Evolutionary conservation across 1,284 basidiomycete species (phyloP), one percentile per base, ranked within the genome.

Genomic region (Meripilus lineatus): DNA sequence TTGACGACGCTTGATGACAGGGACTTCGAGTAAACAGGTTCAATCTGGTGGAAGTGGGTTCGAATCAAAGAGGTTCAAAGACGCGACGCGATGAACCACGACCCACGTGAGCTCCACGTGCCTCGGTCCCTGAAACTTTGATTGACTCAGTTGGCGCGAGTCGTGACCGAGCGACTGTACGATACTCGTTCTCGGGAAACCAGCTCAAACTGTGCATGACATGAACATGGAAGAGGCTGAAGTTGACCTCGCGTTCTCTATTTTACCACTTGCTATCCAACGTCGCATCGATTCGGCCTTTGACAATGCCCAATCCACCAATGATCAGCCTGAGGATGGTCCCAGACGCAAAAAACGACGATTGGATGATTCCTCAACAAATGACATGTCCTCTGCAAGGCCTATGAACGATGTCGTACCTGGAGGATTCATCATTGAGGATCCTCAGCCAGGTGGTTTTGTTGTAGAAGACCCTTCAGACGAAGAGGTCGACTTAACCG

Each of bases 281-380:
- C 42, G 32, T n/a, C 56, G 55, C 13, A 59, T 63, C 24, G 61
- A 63, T 40, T 42, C 42, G 17, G 60, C 59, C 1, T 58, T 63
- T 33, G 56, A 61, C 34, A n/a, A 32, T 18, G 58, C 47, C 7
- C 18, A 47, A 24, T 22, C 32, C 15, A 33, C 10, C 28, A 30
- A n/a, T n/a, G 21, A 34, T n/a, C 24, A 21, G n/a, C 15, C 5
- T 18, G 10, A 11, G 24, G 23, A 20, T 25, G 17, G 32, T 15
- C 15, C 22, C 5, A 1, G n/a, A 14, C 3, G 21, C 23, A 11
- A 30, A n/a, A 8, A n/a, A 30, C 28, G 28, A 8, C 8, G n/a
- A 30, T 30, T 30, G n/a, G 28, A 30, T 30, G 22, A 38, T 18
- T 13, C 42, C 2, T 8, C 28, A 18, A 22, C 34, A 21, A 28